A percentile compares a stretch with the other conserved stretches of the same genome.
These are phyloP conservation scores for Arthrobotrys sphaeroides DNA, from an alignment of 2,329 filamentous ascomycete species.

Conservation along the genomic window DNA sequence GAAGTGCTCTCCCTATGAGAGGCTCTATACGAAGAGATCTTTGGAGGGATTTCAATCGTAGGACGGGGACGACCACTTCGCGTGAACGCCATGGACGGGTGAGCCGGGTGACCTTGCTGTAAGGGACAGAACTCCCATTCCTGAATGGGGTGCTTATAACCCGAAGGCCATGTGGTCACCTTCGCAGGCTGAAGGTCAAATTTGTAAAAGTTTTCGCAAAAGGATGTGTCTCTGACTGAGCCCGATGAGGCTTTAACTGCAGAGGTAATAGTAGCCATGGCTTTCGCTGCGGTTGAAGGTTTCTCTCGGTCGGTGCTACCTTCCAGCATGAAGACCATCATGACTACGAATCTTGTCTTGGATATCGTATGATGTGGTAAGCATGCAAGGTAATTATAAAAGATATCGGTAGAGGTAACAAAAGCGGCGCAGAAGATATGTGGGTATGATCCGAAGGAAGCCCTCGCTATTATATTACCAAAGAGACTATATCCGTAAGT, in stretches of 20 bases:
- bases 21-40: not conserved
- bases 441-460: not conserved
- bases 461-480: not conserved
- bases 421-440: not conserved
- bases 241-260: not conserved
- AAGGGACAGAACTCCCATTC: conserved; percentile 50
- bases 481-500: not conserved
- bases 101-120: conserved; percentile 26
- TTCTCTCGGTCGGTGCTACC: not conserved
- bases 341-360: too few species aligned
- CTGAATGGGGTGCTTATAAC: conserved; percentile 39
- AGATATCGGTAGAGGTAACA: not conserved
- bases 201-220: conserved; percentile 3
- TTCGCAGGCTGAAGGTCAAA: conserved; percentile 6
- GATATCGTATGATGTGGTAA: not conserved
- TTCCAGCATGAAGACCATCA: not conserved
- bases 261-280: not conserved
- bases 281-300: not conserved
- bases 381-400: not conserved
- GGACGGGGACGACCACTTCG: conserved; percentile 1
- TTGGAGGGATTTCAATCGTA: not conserved
- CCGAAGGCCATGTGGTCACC: conserved; percentile 38
- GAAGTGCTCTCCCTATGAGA: not conserved
- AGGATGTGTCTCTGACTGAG: not conserved
- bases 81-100: not conserved